Evolutionary conservation across 495 filamentous ascomycete genomes (phyloP).

Genomic region (Parachaetomium inaequale): DNA sequence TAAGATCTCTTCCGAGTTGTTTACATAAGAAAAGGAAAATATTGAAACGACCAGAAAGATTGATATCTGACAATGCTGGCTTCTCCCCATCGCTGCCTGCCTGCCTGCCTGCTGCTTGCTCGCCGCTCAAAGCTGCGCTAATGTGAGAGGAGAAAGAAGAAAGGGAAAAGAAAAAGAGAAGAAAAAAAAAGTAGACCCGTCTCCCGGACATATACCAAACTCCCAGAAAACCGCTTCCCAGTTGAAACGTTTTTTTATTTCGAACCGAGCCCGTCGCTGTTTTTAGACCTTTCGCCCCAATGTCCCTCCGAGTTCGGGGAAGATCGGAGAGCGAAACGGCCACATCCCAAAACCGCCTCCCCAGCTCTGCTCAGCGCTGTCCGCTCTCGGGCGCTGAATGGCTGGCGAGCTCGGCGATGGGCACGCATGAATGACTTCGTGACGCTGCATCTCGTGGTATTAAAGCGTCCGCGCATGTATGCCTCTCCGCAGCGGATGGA

Average conservation of each 20-base stretch:
- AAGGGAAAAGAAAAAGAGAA: constrained; percentile 10
- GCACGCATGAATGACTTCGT: not conserved
- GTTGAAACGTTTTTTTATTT: constrained; percentile 18
- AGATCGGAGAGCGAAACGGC: not conserved
- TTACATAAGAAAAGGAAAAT: constrained; percentile 33
- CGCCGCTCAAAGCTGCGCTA: constrained; percentile 6
- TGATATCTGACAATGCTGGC: constrained; percentile 23
- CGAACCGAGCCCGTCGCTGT: constrained; percentile 18
- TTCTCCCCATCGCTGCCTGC: not conserved
- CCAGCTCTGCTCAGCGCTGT: not conserved
- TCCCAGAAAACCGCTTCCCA: constrained; percentile 12
- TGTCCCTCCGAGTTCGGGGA: not conserved
- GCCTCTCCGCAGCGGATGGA: constrained; percentile 1
- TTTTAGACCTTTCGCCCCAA: constrained; percentile 10
- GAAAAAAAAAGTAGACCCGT: constrained; percentile 8
- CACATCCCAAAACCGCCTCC: not conserved
- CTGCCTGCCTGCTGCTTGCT: not conserved
- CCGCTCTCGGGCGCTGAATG: not conserved
- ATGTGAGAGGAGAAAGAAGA: constrained; percentile 10
- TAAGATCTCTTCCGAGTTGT: constrained; percentile 15
- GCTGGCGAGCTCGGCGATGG: not conserved
- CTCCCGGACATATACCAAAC: constrained; percentile 28
- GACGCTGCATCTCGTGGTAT: constrained; percentile 8
- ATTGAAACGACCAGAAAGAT: constrained; percentile 5
- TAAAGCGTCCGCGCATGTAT: constrained; percentile 27